A percentile compares a stretch with the other conserved stretches of the same genome.
Conservation (phyloP, 1,284 basidiomycete genomes). For the Mycena citricolor region DNA sequence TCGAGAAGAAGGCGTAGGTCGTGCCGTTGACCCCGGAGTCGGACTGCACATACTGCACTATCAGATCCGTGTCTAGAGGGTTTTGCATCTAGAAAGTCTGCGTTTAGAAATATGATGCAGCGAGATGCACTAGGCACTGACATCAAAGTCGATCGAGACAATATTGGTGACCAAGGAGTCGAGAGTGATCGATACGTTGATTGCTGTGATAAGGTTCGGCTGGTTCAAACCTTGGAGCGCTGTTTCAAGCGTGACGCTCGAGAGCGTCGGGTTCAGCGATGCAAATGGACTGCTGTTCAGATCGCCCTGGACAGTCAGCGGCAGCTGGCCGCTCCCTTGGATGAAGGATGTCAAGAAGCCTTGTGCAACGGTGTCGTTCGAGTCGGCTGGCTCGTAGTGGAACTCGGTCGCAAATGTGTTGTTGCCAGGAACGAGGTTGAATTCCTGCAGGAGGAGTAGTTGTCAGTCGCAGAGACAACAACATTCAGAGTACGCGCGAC, state of each 20-base stretch:
- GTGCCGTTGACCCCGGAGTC: constrained; percentile 52
- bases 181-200: constrained; percentile 53
- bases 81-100: constrained; percentile 44
- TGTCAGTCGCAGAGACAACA: constrained; percentile 1
- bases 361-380: constrained; percentile 67
- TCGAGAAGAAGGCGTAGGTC: constrained; percentile 57
- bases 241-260: constrained; percentile 53
- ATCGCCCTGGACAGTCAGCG: constrained; percentile 62
- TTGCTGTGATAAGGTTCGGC: constrained; percentile 42
- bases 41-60: constrained; percentile 55
- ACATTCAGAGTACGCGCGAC: constrained; percentile 25
- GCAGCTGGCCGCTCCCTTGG: constrained; percentile 45
- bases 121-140: constrained; percentile 28
- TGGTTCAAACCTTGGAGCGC: constrained; percentile 38
- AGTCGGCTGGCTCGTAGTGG: constrained; percentile 63
- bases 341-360: constrained; percentile 57
- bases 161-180: constrained; percentile 50
- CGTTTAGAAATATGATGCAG: constrained; percentile 7
- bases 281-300: constrained; percentile 59
- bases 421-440: constrained; percentile 59
- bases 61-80: constrained; percentile 55
- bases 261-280: constrained; percentile 59
- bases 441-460: constrained; percentile 38
- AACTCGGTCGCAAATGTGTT: constrained; percentile 61
- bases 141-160: constrained; percentile 56